Percentiles rank a stretch among this genome's conserved stretches.
Conservation (phyloP, 2,329 filamentous ascomycete genomes). For the Colletotrichum tropicicola region DNA sequence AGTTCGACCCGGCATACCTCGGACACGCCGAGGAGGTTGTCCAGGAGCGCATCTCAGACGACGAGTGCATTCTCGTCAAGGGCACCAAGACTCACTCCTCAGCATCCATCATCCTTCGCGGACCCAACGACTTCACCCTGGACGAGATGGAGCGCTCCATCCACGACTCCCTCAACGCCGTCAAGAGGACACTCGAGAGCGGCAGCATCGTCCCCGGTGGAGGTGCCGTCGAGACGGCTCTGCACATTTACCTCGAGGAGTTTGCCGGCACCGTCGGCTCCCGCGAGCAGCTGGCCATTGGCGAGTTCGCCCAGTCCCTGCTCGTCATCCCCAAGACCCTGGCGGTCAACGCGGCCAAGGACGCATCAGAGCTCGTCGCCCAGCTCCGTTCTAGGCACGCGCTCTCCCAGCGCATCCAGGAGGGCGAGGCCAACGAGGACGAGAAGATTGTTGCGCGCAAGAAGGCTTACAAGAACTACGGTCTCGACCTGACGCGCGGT, state of each 20-base stretch:
- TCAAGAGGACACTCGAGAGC: conserved; percentile 96
- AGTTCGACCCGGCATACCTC: conserved; percentile 89
- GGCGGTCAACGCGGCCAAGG: conserved; percentile 96
- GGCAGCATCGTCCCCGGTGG: conserved; percentile 97
- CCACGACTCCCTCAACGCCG: conserved; percentile 94
- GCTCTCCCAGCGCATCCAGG: conserved; percentile 88
- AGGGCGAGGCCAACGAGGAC: conserved; percentile 84
- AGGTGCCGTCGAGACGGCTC: conserved; percentile 96
- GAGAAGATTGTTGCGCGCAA: conserved; percentile 91
- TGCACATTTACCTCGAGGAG: conserved; percentile 99
- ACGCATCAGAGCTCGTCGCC: conserved; percentile 92
- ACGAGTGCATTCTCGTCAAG: conserved; percentile 97
- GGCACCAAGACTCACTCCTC: conserved; percentile 94
- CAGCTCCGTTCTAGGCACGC: conserved; percentile 95
- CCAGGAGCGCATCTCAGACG: conserved; percentile 98
- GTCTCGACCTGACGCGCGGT: conserved; percentile 87
- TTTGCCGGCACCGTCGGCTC: conserved; percentile 97
- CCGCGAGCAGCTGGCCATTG: conserved; percentile 96
- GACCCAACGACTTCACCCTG: conserved; percentile 93
- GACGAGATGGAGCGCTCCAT: conserved; percentile 99
- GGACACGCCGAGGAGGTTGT: conserved; percentile 94
- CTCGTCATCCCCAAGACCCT: conserved; percentile 96
- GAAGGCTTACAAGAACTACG: conserved; percentile 99
- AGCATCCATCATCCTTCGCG: conserved; percentile 94
- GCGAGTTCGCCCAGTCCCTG: conserved; percentile 94